A percentile compares a stretch with the other conserved stretches of the same genome.
phyloP scores from a whole-genome alignment of 352 stramenopile species.

The Globisporangium megalacanthum region DNA sequence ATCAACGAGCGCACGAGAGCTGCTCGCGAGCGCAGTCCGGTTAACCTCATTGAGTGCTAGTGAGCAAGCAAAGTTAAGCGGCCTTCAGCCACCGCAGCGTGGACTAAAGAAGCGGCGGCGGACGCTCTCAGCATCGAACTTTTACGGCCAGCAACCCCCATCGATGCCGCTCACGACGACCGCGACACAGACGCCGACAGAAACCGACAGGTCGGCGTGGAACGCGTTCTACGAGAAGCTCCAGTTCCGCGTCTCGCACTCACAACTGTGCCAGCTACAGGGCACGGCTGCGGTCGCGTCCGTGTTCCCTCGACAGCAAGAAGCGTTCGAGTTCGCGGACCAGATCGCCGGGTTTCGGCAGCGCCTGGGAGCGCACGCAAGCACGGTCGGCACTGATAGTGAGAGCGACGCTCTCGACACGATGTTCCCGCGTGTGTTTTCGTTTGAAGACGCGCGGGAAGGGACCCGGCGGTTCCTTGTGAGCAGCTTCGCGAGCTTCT shows the following conservation, averaged over 20 bases:
- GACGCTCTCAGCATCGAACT: constrained; percentile 9
- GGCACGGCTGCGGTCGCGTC: constrained; percentile 54
- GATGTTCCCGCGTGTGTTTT: constrained; percentile 50
- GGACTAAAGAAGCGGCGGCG: constrained; percentile 5
- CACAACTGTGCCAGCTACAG: constrained; percentile 72
- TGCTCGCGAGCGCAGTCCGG: constrained; percentile 17
- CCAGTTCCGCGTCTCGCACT: constrained; percentile 74
- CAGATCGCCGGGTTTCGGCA: constrained; percentile 41
- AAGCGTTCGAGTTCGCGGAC: constrained; percentile 75
- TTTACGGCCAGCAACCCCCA: constrained; percentile 3
- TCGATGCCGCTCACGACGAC: background rate
- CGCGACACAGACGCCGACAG: background rate
- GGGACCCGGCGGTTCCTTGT: constrained; percentile 80
- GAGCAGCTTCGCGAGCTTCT: constrained; percentile 58
- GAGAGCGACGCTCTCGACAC: background rate
- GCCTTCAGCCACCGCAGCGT: background rate
- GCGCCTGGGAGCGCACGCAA: constrained; percentile 10
- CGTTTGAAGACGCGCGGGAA: constrained; percentile 62
- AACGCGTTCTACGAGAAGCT: constrained; percentile 58
- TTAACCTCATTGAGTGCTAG: background rate
- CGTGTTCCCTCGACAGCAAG: constrained; percentile 69
- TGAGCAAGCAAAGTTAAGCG: background rate
- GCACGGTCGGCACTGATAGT: background rate
- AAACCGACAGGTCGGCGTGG: constrained; percentile 20
- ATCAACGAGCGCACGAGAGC: constrained; percentile 28